Base-by-base conservation (phyloP, 768 basidiomycete genomes). In the Tulasnella sp. region DNA sequence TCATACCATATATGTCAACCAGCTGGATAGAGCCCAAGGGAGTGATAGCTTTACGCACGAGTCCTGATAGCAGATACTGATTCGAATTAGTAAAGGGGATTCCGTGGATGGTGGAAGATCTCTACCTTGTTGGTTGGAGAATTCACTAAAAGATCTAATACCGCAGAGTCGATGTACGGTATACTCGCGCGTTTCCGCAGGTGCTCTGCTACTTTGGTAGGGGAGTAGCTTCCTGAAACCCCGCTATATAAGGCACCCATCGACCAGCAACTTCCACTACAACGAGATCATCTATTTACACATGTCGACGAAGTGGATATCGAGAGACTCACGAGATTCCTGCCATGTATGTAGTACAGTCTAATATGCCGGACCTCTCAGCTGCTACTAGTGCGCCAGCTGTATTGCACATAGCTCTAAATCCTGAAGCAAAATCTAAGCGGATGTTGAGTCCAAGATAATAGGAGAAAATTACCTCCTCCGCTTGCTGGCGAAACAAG, bases 331-430 rank as follows among this genome's bases (percentile, higher is more conserved):
- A 44, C 45, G 59, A 59, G 41, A 66, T 63, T 6, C 56, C 64
- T 15, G 62, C 52, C 7, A 60, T 56, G 57, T 60, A 63, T 0
- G 63, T 58, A 3, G 59, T 52, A n/a, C 57, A 56, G 41, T 65
- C 64, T 20, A 60, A 56, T 0, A 66, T 19, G 3, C 65, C 64
- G 0, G 45, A 41, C 20, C 54, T 49, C 43, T 64, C 48, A 0
- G 61, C 60, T 5, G 50, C 60, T 10, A 53, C 22, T 7, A 66
- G 53, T 3, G 59, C 56, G 4, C 62, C 62, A 29, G 58, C 46
- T 19, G 64, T 65, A 44, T 62, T 62, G 39, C 61, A 50, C 62
- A 65, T 65, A 2, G 65, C 65, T 12, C 62, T 56, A 49, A 57
- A 62, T 1, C 61, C 61, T 55, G 29, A 22, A 9, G 12, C 6